These are phyloP conservation scores for Stagonosporopsis cucurbitacearum DNA, from an alignment of 2,329 filamentous ascomycete species.

Conservation along the genomic window DNA sequence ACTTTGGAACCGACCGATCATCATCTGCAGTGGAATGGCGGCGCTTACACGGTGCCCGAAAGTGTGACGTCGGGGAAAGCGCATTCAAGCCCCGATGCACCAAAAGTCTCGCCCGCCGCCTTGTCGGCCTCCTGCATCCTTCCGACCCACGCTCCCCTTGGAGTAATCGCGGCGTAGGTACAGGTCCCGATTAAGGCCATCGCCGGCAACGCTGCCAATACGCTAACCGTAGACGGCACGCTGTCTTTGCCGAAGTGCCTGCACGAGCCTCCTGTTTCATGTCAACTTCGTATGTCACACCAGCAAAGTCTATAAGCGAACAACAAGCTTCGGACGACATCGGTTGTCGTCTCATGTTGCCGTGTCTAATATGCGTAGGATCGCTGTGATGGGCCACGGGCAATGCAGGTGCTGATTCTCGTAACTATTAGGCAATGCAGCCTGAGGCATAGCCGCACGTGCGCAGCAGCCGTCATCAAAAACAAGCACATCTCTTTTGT, in stretches of 20 bases:
- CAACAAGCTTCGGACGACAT: conserved; percentile 24
- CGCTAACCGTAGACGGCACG: conserved; percentile 19
- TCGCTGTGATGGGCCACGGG: neutral
- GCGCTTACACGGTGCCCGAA: conserved; percentile 14
- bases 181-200: conserved; percentile 11
- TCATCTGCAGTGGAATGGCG: conserved; percentile 8
- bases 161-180: conserved; percentile 6
- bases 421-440: neutral
- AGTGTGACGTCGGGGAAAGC: neutral
- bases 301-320: conserved; percentile 21
- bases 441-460: neutral
- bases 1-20: conserved; percentile 2
- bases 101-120: conserved; percentile 9
- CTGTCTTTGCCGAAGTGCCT: conserved; percentile 21
- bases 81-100: conserved; percentile 3
- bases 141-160: conserved; percentile 14
- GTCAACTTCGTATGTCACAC: conserved; percentile 21
- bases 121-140: conserved; percentile 17
- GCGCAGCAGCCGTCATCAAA: neutral
- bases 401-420: neutral
- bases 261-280: conserved; percentile 28
- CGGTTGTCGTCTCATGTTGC: conserved; percentile 12
- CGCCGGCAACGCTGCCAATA: conserved; percentile 11
- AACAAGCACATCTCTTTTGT: neutral
- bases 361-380: conserved; percentile 4